Conservation (phyloP, 1,139 yeast species). For the Suhomyces yuchorum region DNA sequence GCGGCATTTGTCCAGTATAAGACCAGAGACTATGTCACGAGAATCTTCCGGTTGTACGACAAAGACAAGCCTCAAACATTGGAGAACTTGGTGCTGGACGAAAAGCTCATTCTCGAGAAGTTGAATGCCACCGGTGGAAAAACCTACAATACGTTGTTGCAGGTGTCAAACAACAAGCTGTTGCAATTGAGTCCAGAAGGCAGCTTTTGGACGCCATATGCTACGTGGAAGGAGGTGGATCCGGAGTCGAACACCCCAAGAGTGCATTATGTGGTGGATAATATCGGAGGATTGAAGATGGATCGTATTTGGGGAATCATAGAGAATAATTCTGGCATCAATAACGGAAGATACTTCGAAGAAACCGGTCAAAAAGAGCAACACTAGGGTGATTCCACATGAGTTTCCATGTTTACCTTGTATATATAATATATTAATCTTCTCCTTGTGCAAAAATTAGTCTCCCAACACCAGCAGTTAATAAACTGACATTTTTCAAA, state of each 20-base stretch:
- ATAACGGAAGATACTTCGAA: constrained; percentile 60
- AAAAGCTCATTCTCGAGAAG: constrained; percentile 68
- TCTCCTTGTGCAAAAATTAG: too few species aligned
- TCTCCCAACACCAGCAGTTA: too few species aligned
- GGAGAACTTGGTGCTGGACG: constrained; percentile 61
- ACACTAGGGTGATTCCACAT: neutral
- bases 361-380: neutral
- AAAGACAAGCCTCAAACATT: constrained; percentile 64
- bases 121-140: constrained; percentile 67
- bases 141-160: constrained; percentile 61
- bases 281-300: constrained; percentile 80
- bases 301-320: constrained; percentile 82
- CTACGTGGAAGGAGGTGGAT: constrained; percentile 57
- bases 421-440: neutral
- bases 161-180: constrained; percentile 44
- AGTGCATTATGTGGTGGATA: constrained; percentile 64
- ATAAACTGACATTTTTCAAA: too few species aligned
- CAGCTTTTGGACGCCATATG: constrained; percentile 50
- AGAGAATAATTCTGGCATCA: constrained; percentile 63
- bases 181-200: constrained; percentile 40
- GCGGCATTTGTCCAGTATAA: constrained; percentile 55
- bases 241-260: constrained; percentile 36
- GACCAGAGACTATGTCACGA: constrained; percentile 67
- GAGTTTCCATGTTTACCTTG: neutral
- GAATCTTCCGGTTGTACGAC: constrained; percentile 71